Evolutionary conservation across 495 filamentous ascomycete genomes (phyloP).

Genomic region (Podospora comata): DNA sequence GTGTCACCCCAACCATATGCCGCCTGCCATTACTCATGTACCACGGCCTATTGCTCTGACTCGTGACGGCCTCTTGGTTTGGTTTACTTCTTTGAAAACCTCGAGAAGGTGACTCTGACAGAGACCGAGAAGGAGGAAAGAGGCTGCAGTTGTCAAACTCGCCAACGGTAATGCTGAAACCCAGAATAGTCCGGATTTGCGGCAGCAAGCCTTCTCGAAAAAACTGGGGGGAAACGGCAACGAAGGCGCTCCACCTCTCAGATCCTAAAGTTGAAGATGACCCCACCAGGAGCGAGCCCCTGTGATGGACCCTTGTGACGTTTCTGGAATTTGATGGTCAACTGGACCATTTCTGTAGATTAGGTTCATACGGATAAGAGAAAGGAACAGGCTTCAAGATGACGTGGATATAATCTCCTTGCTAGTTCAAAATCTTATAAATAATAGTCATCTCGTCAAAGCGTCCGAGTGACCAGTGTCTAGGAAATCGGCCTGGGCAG

Average conservation of each 20-base stretch:
- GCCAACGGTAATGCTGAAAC: conserved; percentile 11
- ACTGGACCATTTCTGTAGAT: background rate
- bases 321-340: conserved; percentile 1
- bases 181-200: conserved; percentile 1
- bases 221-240: background rate
- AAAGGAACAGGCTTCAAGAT: background rate
- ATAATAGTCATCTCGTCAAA: background rate
- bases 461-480: background rate
- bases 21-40: background rate
- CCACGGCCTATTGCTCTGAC: background rate
- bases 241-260: background rate
- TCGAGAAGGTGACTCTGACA: background rate
- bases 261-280: background rate
- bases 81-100: background rate
- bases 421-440: background rate
- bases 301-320: conserved; percentile 11
- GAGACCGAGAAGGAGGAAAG: background rate
- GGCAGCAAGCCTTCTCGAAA: background rate
- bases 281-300: background rate
- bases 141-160: conserved; percentile 5
- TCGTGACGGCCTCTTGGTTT: background rate
- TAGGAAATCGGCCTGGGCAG: background rate
- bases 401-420: background rate
- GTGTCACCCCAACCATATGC: background rate
- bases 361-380: background rate